A percentile compares a stretch with the other conserved stretches of the same genome.
Conservation (phyloP, 176 grass and related monocot genomes). For the Lolium perenne region DNA sequence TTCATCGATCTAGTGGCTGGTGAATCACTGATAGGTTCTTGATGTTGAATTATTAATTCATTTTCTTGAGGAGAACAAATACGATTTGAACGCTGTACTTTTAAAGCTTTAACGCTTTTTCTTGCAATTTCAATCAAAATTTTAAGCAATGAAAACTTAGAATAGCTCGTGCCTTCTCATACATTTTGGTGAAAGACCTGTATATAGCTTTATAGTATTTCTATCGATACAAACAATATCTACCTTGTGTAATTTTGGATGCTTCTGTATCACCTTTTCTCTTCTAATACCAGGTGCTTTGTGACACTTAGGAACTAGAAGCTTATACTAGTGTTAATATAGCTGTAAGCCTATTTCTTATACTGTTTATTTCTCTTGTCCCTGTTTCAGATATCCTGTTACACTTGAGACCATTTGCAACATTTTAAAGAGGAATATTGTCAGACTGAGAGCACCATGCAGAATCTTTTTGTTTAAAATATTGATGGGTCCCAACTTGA, state of each 20-base stretch:
- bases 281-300: neutral
- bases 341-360: neutral
- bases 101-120: no score
- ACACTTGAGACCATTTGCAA: neutral
- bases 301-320: neutral
- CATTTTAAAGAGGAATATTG: neutral
- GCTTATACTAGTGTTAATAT: neutral
- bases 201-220: neutral
- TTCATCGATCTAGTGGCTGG: neutral
- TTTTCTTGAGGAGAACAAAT: no score
- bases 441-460: neutral
- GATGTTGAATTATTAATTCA: no score
- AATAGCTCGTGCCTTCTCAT: neutral
- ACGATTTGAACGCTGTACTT: no score
- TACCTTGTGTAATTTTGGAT: neutral
- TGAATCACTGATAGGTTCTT: neutral
- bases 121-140: neutral
- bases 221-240: neutral
- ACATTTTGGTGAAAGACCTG: neutral
- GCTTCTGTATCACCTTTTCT: neutral
- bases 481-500: no score
- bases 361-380: neutral
- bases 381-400: neutral
- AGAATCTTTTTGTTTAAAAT: no score
- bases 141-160: neutral